phyloP scores from a whole-genome alignment of 2,329 filamentous ascomycete genomes.

The Fusarium nodosum region DNA sequence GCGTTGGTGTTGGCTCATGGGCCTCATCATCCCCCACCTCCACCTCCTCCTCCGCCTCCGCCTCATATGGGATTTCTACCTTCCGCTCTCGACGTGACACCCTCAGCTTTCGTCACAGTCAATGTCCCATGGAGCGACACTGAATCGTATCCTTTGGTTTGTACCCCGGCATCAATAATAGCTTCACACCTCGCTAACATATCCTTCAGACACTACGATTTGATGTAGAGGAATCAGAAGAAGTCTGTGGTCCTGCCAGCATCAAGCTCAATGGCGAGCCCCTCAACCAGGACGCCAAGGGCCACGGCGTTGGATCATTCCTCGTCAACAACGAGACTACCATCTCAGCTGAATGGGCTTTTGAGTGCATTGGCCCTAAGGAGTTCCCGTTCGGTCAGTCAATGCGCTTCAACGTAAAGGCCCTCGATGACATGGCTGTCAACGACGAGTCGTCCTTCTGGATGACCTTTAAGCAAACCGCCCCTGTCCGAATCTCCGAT shows the following conservation, averaged over 20 bases:
- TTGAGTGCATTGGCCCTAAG: constrained; percentile 60
- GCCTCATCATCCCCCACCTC: constrained; percentile 34
- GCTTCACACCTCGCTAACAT: constrained; percentile 12
- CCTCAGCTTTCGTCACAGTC: constrained; percentile 43
- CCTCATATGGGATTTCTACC: constrained; percentile 37
- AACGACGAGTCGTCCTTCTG: constrained; percentile 57
- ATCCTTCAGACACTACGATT: constrained; percentile 56
- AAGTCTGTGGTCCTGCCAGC: constrained; percentile 62
- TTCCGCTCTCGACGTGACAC: constrained; percentile 36
- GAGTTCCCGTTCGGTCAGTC: constrained; percentile 59
- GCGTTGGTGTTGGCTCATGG: constrained; percentile 44
- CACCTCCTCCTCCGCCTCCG: constrained; percentile 18
- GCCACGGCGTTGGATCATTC: constrained; percentile 60
- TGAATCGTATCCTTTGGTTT: constrained; percentile 44
- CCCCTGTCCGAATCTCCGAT: constrained; percentile 58
- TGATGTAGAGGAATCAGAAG: constrained; percentile 60
- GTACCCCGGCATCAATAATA: not conserved
- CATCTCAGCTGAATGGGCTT: constrained; percentile 62
- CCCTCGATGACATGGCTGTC: constrained; percentile 59
- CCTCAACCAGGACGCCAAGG: constrained; percentile 57
- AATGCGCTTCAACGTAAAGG: constrained; percentile 60
- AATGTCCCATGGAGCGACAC: constrained; percentile 34
- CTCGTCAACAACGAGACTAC: constrained; percentile 55
- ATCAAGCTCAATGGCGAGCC: constrained; percentile 62
- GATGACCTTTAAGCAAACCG: constrained; percentile 62